Base-by-base conservation (phyloP, 192 early-diverging fungal species). In the Dissophora ornata region DNA sequence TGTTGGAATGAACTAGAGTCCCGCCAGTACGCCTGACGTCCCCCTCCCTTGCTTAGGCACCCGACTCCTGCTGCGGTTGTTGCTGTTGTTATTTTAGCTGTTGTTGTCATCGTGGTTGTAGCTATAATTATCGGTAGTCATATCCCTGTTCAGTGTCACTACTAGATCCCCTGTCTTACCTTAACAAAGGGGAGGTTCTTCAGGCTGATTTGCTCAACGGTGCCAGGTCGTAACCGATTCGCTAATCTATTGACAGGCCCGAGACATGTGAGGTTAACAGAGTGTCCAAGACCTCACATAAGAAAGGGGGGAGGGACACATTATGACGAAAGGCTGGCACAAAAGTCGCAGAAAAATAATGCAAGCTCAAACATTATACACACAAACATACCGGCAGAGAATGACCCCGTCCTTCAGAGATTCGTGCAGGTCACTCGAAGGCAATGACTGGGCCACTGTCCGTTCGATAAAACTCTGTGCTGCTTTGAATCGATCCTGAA, bases 351-450 rank as follows among this genome's bases (percentile, higher is more conserved):
- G 15, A 28, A n/a, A n/a, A n/a, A n/a, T n/a, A n/a, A n/a, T n/a
- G n/a, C n/a, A n/a, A n/a, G n/a, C n/a, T n/a, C n/a, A n/a, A n/a
- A n/a, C n/a, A n/a, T n/a, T n/a, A 48, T 32, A 16, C 18, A 21
- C 16, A 3, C 49, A 54, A 46, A 62, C 57, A 5, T 83, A 90
- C 89, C 82, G 85, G 84, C 94, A 95, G 36, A 95, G 84, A 5
- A 94, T 66, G 5, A 93, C 89, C 30, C 92, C 94, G 58, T 93
- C 91, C 60, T 88, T 87, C 15, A 95, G 82, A 28, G 84, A 83
- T 9, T 78, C 67, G 30, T 87, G 86, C 22, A 94, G 73, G 52
- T 87, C 84, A 29, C 79, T 79, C 13, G 79, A 79, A 3, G 87
- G 82, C 18, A 94, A 81, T 51, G 83, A 78, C 30, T 80, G 61